Evolutionary conservation across 148 eudicot genomes (phyloP).

Genomic region (Rhododendron simsii): DNA sequence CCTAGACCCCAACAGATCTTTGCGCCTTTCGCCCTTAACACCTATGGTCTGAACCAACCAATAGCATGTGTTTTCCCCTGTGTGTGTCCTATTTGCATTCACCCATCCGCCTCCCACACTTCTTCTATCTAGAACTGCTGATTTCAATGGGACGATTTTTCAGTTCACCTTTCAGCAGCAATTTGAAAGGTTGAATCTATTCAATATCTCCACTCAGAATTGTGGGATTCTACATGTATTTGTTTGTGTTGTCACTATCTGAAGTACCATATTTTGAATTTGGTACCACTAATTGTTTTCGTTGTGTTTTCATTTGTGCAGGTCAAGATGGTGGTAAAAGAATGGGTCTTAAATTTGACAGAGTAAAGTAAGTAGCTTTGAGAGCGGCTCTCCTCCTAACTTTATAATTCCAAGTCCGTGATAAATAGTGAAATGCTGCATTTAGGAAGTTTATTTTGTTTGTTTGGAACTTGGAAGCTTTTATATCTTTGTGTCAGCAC

Average conservation of each 20-base stretch:
- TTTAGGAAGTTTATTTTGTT: background rate
- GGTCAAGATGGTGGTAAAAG: constrained; percentile 90
- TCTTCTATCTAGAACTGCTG: background rate
- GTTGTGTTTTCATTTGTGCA: constrained; percentile 29
- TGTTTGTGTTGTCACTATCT: background rate
- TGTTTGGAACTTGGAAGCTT: background rate
- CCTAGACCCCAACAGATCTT: no score
- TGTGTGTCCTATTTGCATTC: background rate
- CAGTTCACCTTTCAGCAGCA: background rate
- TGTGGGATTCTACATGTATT: background rate
- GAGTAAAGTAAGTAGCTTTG: constrained; percentile 72
- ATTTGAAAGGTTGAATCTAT: background rate
- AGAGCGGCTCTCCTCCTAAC: background rate
- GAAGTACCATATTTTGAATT: background rate
- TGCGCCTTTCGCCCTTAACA: background rate
- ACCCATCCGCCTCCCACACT: background rate
- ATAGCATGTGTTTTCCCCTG: background rate
- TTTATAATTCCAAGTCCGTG: background rate
- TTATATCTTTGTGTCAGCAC: background rate
- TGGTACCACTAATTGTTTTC: background rate
- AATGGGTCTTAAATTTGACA: constrained; percentile 91
- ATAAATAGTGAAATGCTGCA: background rate
- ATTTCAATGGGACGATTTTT: background rate
- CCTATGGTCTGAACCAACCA: background rate
- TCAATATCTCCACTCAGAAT: background rate